Percentiles rank a stretch among this genome's conserved stretches.
These are phyloP conservation scores for Coniella vitis DNA, from an alignment of 2,329 filamentous ascomycete genomes.

Conservation along the genomic window DNA sequence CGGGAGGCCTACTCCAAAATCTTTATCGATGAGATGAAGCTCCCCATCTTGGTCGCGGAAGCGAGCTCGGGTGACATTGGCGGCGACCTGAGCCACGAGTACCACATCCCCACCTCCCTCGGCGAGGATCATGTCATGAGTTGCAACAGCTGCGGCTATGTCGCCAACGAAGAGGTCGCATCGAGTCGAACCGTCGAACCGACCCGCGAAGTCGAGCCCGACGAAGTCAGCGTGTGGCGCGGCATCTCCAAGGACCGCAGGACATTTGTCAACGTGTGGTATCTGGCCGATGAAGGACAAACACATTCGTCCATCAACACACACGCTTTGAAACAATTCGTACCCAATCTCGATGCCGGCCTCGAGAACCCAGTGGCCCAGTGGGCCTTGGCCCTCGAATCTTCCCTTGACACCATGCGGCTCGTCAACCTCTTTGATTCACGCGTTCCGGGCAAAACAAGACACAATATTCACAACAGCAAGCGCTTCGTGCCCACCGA, in stretches of 20 bases:
- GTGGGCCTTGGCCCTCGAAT: constrained; percentile 41
- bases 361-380: constrained; percentile 52
- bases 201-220: not conserved
- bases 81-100: constrained; percentile 88
- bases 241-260: constrained; percentile 62
- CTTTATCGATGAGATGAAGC: constrained; percentile 67
- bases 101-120: constrained; percentile 71
- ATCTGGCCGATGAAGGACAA: constrained; percentile 25
- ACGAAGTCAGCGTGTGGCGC: constrained; percentile 37
- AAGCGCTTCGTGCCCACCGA: not conserved
- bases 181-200: constrained; percentile 21
- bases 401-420: not conserved
- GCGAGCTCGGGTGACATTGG: constrained; percentile 97
- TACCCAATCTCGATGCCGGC: constrained; percentile 64
- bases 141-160: constrained; percentile 67
- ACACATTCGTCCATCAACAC: constrained; percentile 35
- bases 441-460: constrained; percentile 20
- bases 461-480: not conserved
- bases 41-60: constrained; percentile 78
- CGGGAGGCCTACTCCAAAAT: constrained; percentile 66
- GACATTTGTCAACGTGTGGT: constrained; percentile 65
- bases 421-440: constrained; percentile 33
- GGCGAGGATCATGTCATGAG: constrained; percentile 82
- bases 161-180: constrained; percentile 85
- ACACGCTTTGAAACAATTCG: constrained; percentile 56